A percentile compares a stretch with the other conserved stretches of the same genome.
These are phyloP conservation scores for Elaphomyces granulatus DNA, from an alignment of 495 filamentous ascomycete species.

Conservation along the genomic window DNA sequence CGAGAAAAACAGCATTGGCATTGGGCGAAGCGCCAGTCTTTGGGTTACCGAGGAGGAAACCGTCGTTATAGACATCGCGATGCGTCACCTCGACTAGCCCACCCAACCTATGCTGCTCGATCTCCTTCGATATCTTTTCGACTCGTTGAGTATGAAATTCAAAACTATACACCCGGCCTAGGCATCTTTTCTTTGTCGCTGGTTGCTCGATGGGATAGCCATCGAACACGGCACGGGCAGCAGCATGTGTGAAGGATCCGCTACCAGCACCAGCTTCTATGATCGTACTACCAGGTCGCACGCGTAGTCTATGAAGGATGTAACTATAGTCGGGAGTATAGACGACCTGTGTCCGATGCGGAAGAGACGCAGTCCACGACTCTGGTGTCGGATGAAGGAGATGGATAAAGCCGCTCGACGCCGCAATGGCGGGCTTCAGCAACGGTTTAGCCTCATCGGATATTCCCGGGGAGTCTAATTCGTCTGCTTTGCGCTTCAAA, in stretches of 20 bases:
- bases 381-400: slow-evolving; percentile 85
- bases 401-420: slow-evolving; percentile 76
- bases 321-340: slow-evolving; percentile 98
- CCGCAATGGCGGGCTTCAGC: slow-evolving; percentile 36
- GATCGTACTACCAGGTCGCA: slow-evolving; percentile 59
- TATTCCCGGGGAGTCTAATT: slow-evolving; percentile 20
- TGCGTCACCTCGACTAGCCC: slow-evolving; percentile 67
- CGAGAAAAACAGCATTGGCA: slow-evolving; percentile 76
- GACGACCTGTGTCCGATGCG: slow-evolving; percentile 92
- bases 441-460: slow-evolving; percentile 12
- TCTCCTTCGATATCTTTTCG: slow-evolving; percentile 55
- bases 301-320: slow-evolving; percentile 74
- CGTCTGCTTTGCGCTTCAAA: slow-evolving; percentile 42
- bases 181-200: slow-evolving; percentile 17
- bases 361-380: slow-evolving; percentile 77
- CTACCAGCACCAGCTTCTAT: slow-evolving; percentile 94
- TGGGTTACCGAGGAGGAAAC: slow-evolving; percentile 44
- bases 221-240: slow-evolving; percentile 75
- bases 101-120: slow-evolving; percentile 57
- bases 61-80: slow-evolving; percentile 80
- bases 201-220: slow-evolving; percentile 42
- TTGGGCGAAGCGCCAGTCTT: slow-evolving; percentile 39
- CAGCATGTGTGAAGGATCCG: slow-evolving; percentile 88
- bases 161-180: slow-evolving; percentile 80
- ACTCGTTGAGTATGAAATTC: slow-evolving; percentile 79